phyloP scores from a whole-genome alignment of 1,284 basidiomycete species.

The Ceratobasidium sp. region DNA sequence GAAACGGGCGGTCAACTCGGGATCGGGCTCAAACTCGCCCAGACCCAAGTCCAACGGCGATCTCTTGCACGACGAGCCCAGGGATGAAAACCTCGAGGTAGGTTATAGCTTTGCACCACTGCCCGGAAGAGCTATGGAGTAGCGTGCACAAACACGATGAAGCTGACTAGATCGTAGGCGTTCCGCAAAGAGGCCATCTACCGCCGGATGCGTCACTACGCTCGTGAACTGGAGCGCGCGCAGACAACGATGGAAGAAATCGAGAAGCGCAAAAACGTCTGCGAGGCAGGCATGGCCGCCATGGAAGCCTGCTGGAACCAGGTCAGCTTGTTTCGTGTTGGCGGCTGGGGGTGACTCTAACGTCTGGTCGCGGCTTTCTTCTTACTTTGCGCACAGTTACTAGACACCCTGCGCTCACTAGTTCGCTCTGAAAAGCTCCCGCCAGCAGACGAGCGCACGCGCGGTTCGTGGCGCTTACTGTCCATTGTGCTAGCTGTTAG shows the following conservation, averaged over 20 bases:
- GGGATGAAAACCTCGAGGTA: slow-evolving; percentile 38
- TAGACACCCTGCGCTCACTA: slow-evolving; percentile 62
- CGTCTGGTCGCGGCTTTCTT: slow-evolving; percentile 28
- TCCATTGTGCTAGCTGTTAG: background rate
- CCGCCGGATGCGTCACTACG: slow-evolving; percentile 90
- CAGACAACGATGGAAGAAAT: slow-evolving; percentile 74
- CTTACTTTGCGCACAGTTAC: slow-evolving; percentile 46
- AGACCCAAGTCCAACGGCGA: slow-evolving; percentile 31
- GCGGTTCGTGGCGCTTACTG: slow-evolving; percentile 29
- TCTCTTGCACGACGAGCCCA: slow-evolving; percentile 37
- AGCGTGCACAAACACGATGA: slow-evolving; percentile 41
- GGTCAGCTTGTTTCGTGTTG: slow-evolving; percentile 59
- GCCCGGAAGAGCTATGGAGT: background rate
- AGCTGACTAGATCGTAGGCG: slow-evolving; percentile 57
- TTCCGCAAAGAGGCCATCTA: slow-evolving; percentile 94
- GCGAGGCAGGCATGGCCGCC: slow-evolving; percentile 81
- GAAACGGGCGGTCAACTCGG: slow-evolving; percentile 22
- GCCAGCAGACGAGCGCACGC: slow-evolving; percentile 30
- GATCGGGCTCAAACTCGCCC: slow-evolving; percentile 11
- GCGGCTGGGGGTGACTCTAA: background rate
- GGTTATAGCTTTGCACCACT: background rate
- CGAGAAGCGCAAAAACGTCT: slow-evolving; percentile 75
- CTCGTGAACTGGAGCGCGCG: slow-evolving; percentile 80
- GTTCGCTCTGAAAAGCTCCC: slow-evolving; percentile 67
- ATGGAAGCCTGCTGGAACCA: slow-evolving; percentile 92